Evolutionary conservation across 495 filamentous ascomycete species (phyloP).

Genomic region (Penicillium egyptiacum): DNA sequence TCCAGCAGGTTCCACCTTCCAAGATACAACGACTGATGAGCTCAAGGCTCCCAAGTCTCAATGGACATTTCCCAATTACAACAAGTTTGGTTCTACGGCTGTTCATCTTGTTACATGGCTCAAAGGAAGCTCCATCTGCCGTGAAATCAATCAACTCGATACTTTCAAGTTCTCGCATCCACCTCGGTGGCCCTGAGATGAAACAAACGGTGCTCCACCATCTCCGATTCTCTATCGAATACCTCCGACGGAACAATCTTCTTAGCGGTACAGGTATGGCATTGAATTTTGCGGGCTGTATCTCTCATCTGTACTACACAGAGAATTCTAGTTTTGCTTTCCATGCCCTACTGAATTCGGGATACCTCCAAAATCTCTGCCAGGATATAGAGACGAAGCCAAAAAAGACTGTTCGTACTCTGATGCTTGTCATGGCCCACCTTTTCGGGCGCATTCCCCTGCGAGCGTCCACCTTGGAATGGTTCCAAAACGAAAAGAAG

Average conservation of each 20-base stretch:
- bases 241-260: conserved; percentile 66
- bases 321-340: conserved; percentile 73
- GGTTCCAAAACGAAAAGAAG: conserved; percentile 40
- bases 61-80: conserved; percentile 75
- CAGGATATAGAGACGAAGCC: conserved; percentile 42
- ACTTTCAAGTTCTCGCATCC: conserved; percentile 66
- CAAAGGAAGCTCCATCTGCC: conserved; percentile 59
- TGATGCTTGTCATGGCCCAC: conserved; percentile 69
- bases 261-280: conserved; percentile 59
- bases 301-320: conserved; percentile 70
- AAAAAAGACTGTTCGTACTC: conserved; percentile 37
- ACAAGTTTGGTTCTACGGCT: conserved; percentile 70
- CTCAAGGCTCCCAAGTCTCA: conserved; percentile 68
- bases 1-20: conserved; percentile 56
- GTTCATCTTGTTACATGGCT: conserved; percentile 64
- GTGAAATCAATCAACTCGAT: conserved; percentile 61
- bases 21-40: conserved; percentile 66
- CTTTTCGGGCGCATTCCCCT: conserved; percentile 60
- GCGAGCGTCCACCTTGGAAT: conserved; percentile 42
- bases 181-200: conserved; percentile 60
- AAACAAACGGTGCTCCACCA: conserved; percentile 70
- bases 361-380: conserved; percentile 66
- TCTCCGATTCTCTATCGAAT: conserved; percentile 77
- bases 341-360: conserved; percentile 65
- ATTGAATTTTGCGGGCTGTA: conserved; percentile 65